These are phyloP conservation scores for Lactarius deliciosus DNA, from an alignment of 768 basidiomycete species.

Conservation along the genomic window DNA sequence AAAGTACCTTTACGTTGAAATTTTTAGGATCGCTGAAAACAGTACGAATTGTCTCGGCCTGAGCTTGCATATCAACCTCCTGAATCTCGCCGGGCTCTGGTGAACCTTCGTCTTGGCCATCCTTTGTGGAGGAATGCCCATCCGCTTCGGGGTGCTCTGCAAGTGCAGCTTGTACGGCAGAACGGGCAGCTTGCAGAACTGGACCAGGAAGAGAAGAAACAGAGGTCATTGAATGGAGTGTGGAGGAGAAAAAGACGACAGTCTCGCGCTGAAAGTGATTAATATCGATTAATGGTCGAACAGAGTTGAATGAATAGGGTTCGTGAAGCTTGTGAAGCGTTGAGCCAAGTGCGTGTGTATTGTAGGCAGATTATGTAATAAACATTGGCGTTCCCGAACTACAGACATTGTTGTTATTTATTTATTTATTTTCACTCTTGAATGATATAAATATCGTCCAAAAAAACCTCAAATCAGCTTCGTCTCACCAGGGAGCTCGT, in stretches of 20 bases:
- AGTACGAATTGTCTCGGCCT: slow-evolving; percentile 82
- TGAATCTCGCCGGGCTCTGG: slow-evolving; percentile 82
- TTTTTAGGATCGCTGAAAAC: slow-evolving; percentile 91
- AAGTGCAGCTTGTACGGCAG: slow-evolving; percentile 73
- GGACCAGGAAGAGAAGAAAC: slow-evolving; percentile 57
- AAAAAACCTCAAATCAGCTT: slow-evolving; percentile 13
- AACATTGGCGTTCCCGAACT: neutral
- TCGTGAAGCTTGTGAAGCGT: neutral
- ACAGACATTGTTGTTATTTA: neutral
- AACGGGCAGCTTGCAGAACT: slow-evolving; percentile 76
- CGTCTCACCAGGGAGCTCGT: slow-evolving; percentile 11
- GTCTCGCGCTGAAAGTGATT: neutral
- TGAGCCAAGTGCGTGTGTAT: neutral
- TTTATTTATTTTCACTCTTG: neutral
- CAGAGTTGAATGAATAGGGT: slow-evolving; percentile 1
- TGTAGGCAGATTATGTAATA: neutral
- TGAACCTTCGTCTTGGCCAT: slow-evolving; percentile 38
- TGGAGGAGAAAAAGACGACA: neutral
- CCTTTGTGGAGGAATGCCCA: slow-evolving; percentile 30
- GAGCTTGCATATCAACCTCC: slow-evolving; percentile 81
- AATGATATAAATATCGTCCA: neutral
- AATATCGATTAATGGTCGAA: slow-evolving; percentile 1
- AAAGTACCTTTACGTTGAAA: slow-evolving; percentile 91
- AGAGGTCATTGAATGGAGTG: slow-evolving; percentile 33
- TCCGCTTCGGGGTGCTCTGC: slow-evolving; percentile 49